Conservation (phyloP, 345 rosid species). For the Crucihimalaya himalaica region DNA sequence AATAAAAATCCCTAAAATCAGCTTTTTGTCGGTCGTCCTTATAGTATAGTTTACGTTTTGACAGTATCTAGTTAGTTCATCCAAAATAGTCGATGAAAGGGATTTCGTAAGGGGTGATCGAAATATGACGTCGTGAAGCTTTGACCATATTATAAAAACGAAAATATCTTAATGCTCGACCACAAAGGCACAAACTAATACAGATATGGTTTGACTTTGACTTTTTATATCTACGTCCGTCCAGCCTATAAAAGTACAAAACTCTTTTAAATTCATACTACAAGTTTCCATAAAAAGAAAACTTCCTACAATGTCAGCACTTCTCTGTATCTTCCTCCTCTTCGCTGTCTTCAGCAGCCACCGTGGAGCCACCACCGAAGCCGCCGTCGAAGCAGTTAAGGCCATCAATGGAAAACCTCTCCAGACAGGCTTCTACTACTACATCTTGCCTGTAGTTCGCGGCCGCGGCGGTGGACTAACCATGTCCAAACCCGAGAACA, state of each 20-base stretch:
- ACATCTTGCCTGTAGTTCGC: constrained; percentile 40
- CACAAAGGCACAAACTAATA: constrained; percentile 1
- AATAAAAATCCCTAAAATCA: background rate
- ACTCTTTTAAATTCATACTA: background rate
- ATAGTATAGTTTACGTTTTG: background rate
- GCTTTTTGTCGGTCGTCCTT: background rate
- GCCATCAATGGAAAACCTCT: constrained; percentile 26
- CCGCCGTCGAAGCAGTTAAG: constrained; percentile 23
- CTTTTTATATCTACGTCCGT: background rate
- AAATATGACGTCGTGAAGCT: constrained; percentile 15
- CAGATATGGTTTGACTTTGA: constrained; percentile 10
- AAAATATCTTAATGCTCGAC: background rate
- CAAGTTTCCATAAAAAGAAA: constrained; percentile 24
- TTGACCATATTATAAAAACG: constrained; percentile 20
- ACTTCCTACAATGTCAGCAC: constrained; percentile 22
- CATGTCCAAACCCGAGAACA: constrained; percentile 15
- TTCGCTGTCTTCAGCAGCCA: constrained; percentile 22
- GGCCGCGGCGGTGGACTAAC: constrained; percentile 42
- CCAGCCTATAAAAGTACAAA: constrained; percentile 12
- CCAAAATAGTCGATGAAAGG: background rate
- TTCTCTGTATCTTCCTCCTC: constrained; percentile 8
- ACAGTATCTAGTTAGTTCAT: background rate
- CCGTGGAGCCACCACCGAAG: constrained; percentile 18
- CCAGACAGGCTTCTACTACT: constrained; percentile 20
- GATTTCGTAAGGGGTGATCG: constrained; percentile 33